Base-by-base conservation (phyloP, 2,329 filamentous ascomycete species). In the Fusarium succisae region DNA sequence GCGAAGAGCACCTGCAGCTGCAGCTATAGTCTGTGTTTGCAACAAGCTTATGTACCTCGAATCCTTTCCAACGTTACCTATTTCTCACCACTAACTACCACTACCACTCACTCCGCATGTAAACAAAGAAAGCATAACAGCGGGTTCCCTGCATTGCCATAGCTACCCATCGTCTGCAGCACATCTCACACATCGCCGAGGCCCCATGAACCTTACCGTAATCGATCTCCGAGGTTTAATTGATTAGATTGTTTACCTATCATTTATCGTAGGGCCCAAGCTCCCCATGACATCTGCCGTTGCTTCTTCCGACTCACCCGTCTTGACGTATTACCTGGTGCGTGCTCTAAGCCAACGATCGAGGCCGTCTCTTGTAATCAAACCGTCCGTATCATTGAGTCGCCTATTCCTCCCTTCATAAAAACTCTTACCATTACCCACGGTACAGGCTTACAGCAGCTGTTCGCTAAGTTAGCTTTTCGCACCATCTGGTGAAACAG, bases 381-480 rank as follows among this genome's bases (percentile, higher is more conserved):
- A 70, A 73, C 68, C 75, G 67, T 38, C 56, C 44, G 69, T 74
- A 69, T 65, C 68, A 55, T 54, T 78, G 53, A 54, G 76, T 65
- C 15, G 75, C 74, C 54, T 77, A 73, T n/a, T 79, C 77, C 32
- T 81, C 39, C 28, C 56, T 24, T 79, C 68, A 55, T 72, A 77
- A 55, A 67, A 53, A 39, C 39, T 51, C 62, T 48, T 53, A 7
- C n/a, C 79, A 32, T 77, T 20, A 20, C 48, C 30, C 28, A 32
- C 28, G 48, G 22, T 70, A 10, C 44, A 41, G 2, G 17, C 32
- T 32, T 20, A 38, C 37, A 45, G 24, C 24, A 50, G 39, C 48
- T 14, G 73, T 79, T 32, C 73, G 65, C 22, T 66, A 71, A 81
- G 77, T 79, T 79, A 82, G 56, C 68, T 68, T 62, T 81, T 24